Evolutionary conservation across 257 asterid genomes (phyloP).

Genomic region (Primulina eburnea): DNA sequence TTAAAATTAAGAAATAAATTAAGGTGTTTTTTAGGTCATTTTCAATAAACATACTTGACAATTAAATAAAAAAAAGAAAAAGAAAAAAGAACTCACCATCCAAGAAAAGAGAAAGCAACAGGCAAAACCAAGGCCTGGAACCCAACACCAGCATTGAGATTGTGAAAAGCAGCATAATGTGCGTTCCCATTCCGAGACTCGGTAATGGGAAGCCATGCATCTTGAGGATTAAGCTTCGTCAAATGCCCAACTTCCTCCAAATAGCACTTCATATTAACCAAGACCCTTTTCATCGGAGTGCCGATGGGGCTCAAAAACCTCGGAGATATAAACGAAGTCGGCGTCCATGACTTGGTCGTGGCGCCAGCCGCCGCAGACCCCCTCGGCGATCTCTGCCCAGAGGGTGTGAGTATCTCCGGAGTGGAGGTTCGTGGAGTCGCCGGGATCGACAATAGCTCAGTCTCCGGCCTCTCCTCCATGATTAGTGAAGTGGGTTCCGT

Average conservation of each 20-base stretch:
- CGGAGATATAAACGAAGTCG: conserved; percentile 91
- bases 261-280: conserved; percentile 87
- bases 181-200: conserved; percentile 97
- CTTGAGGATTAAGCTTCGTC: conserved; percentile 95
- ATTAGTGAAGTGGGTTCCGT: neutral
- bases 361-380: conserved; percentile 28
- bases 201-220: conserved; percentile 99
- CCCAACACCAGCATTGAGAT: conserved; percentile 93
- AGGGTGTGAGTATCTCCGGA: conserved; percentile 89
- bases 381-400: conserved; percentile 89
- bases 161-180: conserved; percentile 94
- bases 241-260: conserved; percentile 94
- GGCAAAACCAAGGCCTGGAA: conserved; percentile 93
- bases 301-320: conserved; percentile 97
- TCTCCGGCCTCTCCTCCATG: conserved; percentile 95
- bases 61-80: neutral
- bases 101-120: conserved; percentile 93
- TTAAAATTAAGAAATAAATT: neutral
- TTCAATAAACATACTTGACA: neutral
- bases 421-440: conserved; percentile 97
- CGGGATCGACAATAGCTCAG: conserved; percentile 93
- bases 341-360: conserved; percentile 90
- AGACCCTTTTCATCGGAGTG: conserved; percentile 92
- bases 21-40: neutral
- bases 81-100: conserved; percentile 57